These are phyloP conservation scores for Comarum palustre DNA, from an alignment of 306 rosid species.

Conservation along the genomic window DNA sequence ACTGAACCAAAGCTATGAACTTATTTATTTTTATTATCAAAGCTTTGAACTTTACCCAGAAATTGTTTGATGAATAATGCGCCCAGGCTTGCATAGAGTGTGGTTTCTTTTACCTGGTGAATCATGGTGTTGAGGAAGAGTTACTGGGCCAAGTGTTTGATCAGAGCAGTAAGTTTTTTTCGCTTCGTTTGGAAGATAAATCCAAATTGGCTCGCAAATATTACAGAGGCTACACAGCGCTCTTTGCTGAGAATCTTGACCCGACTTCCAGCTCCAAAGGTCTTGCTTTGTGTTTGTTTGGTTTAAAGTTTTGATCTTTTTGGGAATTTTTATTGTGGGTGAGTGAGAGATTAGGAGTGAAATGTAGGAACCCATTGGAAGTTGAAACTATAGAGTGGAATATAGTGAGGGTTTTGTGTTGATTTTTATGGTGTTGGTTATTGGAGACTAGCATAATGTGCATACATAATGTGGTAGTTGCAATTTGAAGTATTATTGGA, in stretches of 20 bases:
- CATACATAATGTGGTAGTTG: neutral
- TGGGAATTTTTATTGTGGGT: neutral
- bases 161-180: constrained; percentile 54
- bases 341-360: neutral
- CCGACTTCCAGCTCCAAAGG: constrained; percentile 54
- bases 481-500: neutral
- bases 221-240: constrained; percentile 71
- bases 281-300: neutral
- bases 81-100: constrained; percentile 63
- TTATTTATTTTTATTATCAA: neutral
- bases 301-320: neutral
- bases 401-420: neutral
- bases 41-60: neutral
- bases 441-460: neutral
- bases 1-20: neutral
- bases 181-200: constrained; percentile 56
- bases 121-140: constrained; percentile 66
- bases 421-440: neutral
- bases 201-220: constrained; percentile 52
- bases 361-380: neutral
- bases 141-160: constrained; percentile 37
- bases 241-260: constrained; percentile 59
- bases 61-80: neutral
- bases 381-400: neutral
- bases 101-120: constrained; percentile 84